Evolutionary conservation across 202 grass and related monocot species (phyloP), one percentile per base, ranked within the genome.

Genomic region (Saccharum hybrid): DNA sequence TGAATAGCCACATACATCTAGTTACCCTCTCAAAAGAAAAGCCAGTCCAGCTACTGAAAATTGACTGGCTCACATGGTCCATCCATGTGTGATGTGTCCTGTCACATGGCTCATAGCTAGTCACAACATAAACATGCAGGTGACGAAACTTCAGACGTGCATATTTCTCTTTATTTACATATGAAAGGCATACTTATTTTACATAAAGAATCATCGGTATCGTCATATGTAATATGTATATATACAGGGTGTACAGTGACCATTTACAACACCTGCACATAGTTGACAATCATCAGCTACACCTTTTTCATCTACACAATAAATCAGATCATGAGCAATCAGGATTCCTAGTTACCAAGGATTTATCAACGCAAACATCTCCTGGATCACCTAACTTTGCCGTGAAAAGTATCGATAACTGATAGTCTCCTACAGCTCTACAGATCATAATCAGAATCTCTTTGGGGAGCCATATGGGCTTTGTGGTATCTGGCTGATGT

Each of bases 401-500:
- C 12, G 1, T 36, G 4, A 76, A 34, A 81, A 46, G 21, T 78
- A 26, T 66, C 59, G 23, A 37, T 37, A 77, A 16, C 62, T 71
- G 52, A 54, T 59, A 23, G 52, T 22, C 11, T 57, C 64, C 41
- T 76, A 70, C 7, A 72, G 40, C 33, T 63, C 64, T 72, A 70
- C 42, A 71, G 5, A 19, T 56, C 16, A 78, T 31, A 63, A 57
- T 90, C 71, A 92, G 74, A 86, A 78, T 78, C 87, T 81, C 78
- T 78, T 90, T 39, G 90, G 92, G 60, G 92, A 94, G 72, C 85
- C 82, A n/a, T 90, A 94, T 13, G 92, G 92, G 42, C 89, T 92
- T 21, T 65, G 87, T n/a, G 68, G 71, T 79, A 68, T 88, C n/a
- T 89, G 78, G 10, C 78, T 37, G 12, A 82, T 67, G 18, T 92